Conservation (phyloP, 768 basidiomycete genomes). For the Pleurotus ostreatus region DNA sequence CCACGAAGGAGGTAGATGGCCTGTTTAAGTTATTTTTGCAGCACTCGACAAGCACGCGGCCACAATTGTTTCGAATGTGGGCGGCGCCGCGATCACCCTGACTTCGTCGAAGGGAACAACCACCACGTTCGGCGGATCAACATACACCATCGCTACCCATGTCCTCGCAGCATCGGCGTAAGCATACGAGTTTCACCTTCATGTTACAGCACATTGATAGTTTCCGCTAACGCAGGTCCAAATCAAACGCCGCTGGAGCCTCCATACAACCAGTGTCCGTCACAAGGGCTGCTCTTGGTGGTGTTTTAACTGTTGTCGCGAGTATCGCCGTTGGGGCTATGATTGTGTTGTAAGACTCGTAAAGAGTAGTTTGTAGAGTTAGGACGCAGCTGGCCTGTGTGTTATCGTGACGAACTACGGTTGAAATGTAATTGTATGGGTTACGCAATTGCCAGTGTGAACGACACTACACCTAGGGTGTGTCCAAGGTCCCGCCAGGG, state of each 20-base stretch:
- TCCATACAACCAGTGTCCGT: background rate
- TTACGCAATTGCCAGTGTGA: too few relatives aligned
- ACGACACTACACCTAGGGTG: too few relatives aligned
- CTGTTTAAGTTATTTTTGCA: background rate
- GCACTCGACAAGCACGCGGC: constrained; percentile 2
- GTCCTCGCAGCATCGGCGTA: constrained; percentile 4
- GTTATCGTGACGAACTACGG: background rate
- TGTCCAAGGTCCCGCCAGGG: too few relatives aligned
- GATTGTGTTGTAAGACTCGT: background rate
- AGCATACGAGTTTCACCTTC: background rate
- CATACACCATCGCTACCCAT: constrained; percentile 4
- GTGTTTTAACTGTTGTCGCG: background rate
- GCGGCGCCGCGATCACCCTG: constrained; percentile 7
- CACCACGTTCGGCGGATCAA: constrained; percentile 6
- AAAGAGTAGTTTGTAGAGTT: background rate
- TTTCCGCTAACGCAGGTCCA: background rate
- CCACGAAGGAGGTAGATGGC: too few relatives aligned
- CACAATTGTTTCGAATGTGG: constrained; percentile 7
- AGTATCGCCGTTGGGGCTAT: background rate
- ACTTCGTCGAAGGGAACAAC: constrained; percentile 2
- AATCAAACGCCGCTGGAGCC: constrained; percentile 2
- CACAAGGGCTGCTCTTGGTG: background rate
- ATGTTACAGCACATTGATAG: background rate
- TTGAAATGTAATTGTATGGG: background rate
- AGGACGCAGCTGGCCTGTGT: constrained; percentile 9